Evolutionary conservation across 352 stramenopile species (phyloP), one percentile per base, ranked within the genome.

Genomic region (Pythium brassicae): DNA sequence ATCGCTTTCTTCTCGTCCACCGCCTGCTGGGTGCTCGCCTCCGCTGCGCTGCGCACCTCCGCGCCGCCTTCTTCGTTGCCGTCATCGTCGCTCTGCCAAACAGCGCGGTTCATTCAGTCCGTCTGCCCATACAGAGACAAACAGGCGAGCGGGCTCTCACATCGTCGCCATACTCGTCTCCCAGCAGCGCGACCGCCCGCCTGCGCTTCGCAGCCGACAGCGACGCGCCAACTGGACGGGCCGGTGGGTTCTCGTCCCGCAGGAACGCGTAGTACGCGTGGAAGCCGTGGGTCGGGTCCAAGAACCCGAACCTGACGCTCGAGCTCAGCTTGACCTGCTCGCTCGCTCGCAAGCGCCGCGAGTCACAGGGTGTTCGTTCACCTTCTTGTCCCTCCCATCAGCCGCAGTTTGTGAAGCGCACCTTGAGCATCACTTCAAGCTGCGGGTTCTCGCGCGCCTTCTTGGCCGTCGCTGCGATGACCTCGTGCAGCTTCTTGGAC

Each of bases 211-310:
- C 8, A 14, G 14, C 32, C 20, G 20, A 35, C 5, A 35, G 29
- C 29, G 29, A 35, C 29, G 5, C 10, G n/a, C 4, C 4, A 19
- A 11, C 22, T 3, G 5, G 12, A 53, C 50, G 43, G 6, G 39
- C 15, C 3, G 51, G 61, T 10, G 66, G 69, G n/a, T 73, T 69
- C 23, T 68, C 34, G 27, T 82, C 74, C 3, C 71, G 63, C 27
- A 84, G 32, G 55, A 77, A 79, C 42, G 63, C 73, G 54, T 79
- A 81, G 58, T 82, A 84, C 20, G 23, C 57, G 43, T 82, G 61
- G 19, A 82, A 63, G 8, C 40, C 42, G 27, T 76, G 65, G 20
- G 57, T 61, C 2, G 62, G 23, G 32, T 60, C 34, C 22, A 84
- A 53, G 49, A 84, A 84, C 0, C 61, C 53, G 52, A 82, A 82